A percentile compares a stretch with the other conserved stretches of the same genome.
Conservation (phyloP, 176 grass and related monocot genomes). For the Oryza nivara region DNA sequence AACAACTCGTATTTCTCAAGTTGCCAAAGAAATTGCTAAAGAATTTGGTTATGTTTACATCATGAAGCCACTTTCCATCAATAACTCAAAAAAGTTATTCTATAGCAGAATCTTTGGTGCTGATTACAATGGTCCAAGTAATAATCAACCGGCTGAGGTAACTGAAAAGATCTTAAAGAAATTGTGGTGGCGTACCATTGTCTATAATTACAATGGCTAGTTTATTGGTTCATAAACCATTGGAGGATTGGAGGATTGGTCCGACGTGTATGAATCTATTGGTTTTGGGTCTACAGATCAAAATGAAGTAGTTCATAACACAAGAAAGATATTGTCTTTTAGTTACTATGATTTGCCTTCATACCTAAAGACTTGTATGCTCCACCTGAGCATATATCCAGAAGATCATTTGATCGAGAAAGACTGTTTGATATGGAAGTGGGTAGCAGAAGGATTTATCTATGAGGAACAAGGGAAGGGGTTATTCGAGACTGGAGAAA, state of each 20-base stretch:
- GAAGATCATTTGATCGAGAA: background rate
- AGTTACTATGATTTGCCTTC: conserved; percentile 15
- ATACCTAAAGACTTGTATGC: background rate
- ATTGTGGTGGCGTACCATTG: conserved; percentile 27
- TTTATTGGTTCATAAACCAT: background rate
- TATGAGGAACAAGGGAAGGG: background rate
- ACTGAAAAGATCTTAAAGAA: background rate
- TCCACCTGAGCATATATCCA: background rate
- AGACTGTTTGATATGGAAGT: background rate
- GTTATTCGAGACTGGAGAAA: background rate
- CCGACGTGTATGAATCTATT: background rate
- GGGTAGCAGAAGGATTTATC: conserved; percentile 21
- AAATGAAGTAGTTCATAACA: background rate
- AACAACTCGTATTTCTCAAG: conserved; percentile 17
- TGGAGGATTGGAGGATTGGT: background rate
- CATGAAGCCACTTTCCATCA: background rate
- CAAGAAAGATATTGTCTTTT: conserved; percentile 9
- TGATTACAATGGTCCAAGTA: accelerated
- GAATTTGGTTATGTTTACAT: conserved; percentile 1
- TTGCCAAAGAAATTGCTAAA: background rate
- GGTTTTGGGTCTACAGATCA: background rate
- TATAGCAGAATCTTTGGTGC: background rate
- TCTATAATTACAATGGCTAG: conserved; percentile 22
- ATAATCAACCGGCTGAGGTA: background rate
- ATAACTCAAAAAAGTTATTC: conserved; percentile 17